Conservation (phyloP, 495 filamentous ascomycete genomes). For the Aspergillus hancockii region DNA sequence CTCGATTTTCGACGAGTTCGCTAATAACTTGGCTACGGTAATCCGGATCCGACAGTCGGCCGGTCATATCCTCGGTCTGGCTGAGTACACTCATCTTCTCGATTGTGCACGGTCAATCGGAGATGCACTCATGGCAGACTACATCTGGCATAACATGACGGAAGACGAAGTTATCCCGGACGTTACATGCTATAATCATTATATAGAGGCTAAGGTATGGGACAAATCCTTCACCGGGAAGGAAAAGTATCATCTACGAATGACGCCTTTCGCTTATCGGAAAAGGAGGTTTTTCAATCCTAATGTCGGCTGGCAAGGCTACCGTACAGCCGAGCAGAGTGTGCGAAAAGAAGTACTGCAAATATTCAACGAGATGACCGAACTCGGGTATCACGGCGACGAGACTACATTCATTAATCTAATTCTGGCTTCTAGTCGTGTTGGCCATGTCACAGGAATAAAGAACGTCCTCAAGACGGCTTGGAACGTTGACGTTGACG, state of each 20-base stretch:
- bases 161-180: slow-evolving; percentile 42
- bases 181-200: slow-evolving; percentile 58
- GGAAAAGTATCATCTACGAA: slow-evolving; percentile 41
- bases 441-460: slow-evolving; percentile 52
- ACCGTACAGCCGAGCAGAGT: slow-evolving; percentile 33
- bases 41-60: slow-evolving; percentile 32
- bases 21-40: slow-evolving; percentile 37
- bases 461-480: slow-evolving; percentile 49
- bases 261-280: slow-evolving; percentile 37
- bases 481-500: slow-evolving; percentile 60
- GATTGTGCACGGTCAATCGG: slow-evolving; percentile 53
- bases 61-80: slow-evolving; percentile 33
- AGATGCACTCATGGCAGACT: slow-evolving; percentile 43
- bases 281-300: slow-evolving; percentile 26
- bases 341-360: slow-evolving; percentile 35
- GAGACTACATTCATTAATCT: slow-evolving; percentile 58
- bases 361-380: slow-evolving; percentile 54
- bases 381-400: slow-evolving; percentile 45
- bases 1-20: slow-evolving; percentile 41
- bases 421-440: slow-evolving; percentile 55
- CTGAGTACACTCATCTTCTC: slow-evolving; percentile 59
- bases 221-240: slow-evolving; percentile 33
- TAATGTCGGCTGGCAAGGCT: slow-evolving; percentile 31
- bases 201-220: slow-evolving; percentile 52
- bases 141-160: slow-evolving; percentile 54